phyloP scores from a whole-genome alignment of 2,329 filamentous ascomycete species.

The Alternaria sp. region DNA sequence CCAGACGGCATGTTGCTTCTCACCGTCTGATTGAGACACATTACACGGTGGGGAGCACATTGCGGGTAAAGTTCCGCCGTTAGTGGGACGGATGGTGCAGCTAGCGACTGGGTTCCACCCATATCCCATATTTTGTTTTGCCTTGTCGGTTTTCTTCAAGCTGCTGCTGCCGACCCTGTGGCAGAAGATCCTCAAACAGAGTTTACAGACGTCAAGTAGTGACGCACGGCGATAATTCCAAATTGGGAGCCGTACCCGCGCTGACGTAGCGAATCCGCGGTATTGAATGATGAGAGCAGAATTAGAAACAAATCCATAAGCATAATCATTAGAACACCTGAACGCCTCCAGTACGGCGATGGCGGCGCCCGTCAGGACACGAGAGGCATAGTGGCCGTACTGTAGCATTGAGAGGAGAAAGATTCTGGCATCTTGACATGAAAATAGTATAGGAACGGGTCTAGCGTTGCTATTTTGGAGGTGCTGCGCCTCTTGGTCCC shows the following conservation, averaged over 20 bases:
- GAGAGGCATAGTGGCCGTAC: slow-evolving; percentile 23
- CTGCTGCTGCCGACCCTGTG: background rate
- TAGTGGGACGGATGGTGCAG: slow-evolving; percentile 13
- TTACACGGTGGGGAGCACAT: slow-evolving; percentile 11
- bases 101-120: slow-evolving; percentile 5
- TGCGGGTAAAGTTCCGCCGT: slow-evolving; percentile 14
- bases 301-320: slow-evolving; percentile 25
- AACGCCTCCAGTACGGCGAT: slow-evolving; percentile 18
- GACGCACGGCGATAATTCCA: slow-evolving; percentile 26
- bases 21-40: slow-evolving; percentile 37
- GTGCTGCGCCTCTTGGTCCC: slow-evolving; percentile 44
- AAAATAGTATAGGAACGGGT: slow-evolving; percentile 27
- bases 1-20: slow-evolving; percentile 18
- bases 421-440: slow-evolving; percentile 19
- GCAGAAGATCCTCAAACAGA: slow-evolving; percentile 1
- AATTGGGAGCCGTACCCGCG: slow-evolving; percentile 13
- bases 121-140: slow-evolving; percentile 6
- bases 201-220: slow-evolving; percentile 15
- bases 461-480: slow-evolving; percentile 48
- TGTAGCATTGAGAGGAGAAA: slow-evolving; percentile 29
- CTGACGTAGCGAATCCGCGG: slow-evolving; percentile 30
- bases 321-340: background rate
- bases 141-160: background rate
- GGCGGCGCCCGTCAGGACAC: slow-evolving; percentile 19
- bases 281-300: slow-evolving; percentile 25